Percentiles rank a stretch among this genome's conserved stretches.
These are phyloP conservation scores for Osmanthus fragrans DNA, from an alignment of 257 asterid genomes.

Conservation along the genomic window DNA sequence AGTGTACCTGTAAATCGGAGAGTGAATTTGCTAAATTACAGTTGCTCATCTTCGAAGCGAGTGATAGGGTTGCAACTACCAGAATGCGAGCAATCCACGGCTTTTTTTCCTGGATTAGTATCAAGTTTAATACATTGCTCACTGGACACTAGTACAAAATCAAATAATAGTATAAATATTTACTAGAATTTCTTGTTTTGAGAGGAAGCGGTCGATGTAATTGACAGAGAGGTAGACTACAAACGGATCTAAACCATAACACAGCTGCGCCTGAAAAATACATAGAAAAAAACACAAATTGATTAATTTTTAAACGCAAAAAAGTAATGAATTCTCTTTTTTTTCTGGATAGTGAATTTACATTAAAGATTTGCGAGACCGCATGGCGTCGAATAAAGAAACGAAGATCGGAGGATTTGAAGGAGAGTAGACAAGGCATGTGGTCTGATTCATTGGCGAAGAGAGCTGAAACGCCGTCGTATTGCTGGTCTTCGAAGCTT, in stretches of 20 bases:
- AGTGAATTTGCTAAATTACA: conserved; percentile 31
- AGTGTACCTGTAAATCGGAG: conserved; percentile 42
- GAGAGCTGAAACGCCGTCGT: conserved; percentile 49
- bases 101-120: conserved; percentile 39
- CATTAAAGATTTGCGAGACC: conserved; percentile 44
- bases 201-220: conserved; percentile 63
- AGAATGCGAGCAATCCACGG: conserved; percentile 56
- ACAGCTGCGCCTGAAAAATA: conserved; percentile 36
- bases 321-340: background rate
- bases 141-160: background rate
- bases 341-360: conserved; percentile 22
- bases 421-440: conserved; percentile 44
- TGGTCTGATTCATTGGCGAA: conserved; percentile 55
- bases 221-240: conserved; percentile 53
- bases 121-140: background rate
- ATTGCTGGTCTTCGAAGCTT: conserved; percentile 23
- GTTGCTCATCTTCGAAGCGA: conserved; percentile 60
- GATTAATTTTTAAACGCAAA: background rate
- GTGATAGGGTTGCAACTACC: conserved; percentile 56
- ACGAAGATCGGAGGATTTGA: conserved; percentile 28
- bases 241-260: conserved; percentile 42
- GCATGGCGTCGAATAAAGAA: conserved; percentile 48
- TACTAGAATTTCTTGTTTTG: conserved; percentile 48
- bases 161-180: background rate
- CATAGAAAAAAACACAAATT: background rate